These are phyloP conservation scores for Pseudognaphalium luteoalbum DNA, from an alignment of 129 eudicot genomes.

Conservation along the genomic window DNA sequence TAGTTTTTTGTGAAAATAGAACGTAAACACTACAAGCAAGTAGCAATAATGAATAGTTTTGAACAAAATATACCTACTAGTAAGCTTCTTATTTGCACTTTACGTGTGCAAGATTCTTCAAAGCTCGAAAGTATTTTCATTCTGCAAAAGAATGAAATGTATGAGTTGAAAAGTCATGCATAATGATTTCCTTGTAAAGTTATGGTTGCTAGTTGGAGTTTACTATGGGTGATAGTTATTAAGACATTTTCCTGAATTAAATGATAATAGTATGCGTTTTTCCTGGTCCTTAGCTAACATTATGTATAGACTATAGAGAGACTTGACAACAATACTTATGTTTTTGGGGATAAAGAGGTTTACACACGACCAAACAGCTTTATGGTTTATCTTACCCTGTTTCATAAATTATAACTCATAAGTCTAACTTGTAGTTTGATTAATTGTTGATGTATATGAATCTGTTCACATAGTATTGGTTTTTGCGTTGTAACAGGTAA, in stretches of 20 bases:
- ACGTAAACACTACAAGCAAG: neutral
- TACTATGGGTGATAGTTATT: too few species aligned
- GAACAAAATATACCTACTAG: neutral
- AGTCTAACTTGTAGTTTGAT: neutral
- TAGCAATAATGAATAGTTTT: neutral
- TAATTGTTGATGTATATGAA: constrained; percentile 12
- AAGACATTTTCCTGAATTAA: neutral
- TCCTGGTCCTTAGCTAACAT: neutral
- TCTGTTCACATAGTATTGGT: neutral
- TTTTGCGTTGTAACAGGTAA: neutral
- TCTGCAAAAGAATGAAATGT: neutral
- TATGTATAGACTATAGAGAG: neutral
- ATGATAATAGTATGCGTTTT: neutral
- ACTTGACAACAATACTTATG: neutral
- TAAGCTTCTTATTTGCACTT: neutral
- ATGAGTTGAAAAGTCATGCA: neutral
- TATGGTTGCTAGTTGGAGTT: too few species aligned
- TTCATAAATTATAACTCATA: constrained; percentile 1
- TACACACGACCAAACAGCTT: neutral
- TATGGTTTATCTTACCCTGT: neutral
- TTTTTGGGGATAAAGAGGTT: neutral
- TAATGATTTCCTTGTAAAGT: too few species aligned
- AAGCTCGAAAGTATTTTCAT: neutral
- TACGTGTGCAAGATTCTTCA: neutral
- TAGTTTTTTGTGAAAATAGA: neutral